Conservation (phyloP, 768 basidiomycete genomes). For the Lactifluus subvellereus region DNA sequence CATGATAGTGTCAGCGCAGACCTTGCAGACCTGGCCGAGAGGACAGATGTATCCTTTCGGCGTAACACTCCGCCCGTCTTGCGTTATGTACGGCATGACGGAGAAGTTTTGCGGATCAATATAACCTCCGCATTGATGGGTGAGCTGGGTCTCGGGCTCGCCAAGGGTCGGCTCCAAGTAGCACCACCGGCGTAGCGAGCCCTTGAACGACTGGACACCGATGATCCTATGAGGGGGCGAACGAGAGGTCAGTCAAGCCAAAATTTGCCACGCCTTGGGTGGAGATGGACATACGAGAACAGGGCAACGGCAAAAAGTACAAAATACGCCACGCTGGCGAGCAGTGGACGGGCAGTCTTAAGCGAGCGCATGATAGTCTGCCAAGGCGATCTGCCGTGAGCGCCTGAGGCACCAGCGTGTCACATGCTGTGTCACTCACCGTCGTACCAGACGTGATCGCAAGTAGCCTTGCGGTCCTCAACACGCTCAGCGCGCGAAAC, state of each 20-base stretch:
- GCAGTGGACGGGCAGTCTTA: slow-evolving; percentile 84
- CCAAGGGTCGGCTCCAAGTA: slow-evolving; percentile 50
- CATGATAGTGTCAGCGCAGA: slow-evolving; percentile 28
- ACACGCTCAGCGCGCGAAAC: slow-evolving; percentile 83
- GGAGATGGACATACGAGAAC: slow-evolving; percentile 62
- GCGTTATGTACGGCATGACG: slow-evolving; percentile 38
- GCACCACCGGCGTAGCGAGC: slow-evolving; percentile 68
- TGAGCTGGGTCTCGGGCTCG: slow-evolving; percentile 41
- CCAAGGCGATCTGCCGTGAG: background rate
- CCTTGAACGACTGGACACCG: slow-evolving; percentile 91
- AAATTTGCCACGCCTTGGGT: background rate
- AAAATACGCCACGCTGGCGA: slow-evolving; percentile 86
- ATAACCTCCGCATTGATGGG: slow-evolving; percentile 75
- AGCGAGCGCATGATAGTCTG: slow-evolving; percentile 87
- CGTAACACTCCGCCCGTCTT: slow-evolving; percentile 34
- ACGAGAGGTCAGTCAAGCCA: background rate
- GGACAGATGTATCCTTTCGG: slow-evolving; percentile 90
- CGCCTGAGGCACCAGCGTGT: background rate
- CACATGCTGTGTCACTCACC: slow-evolving; percentile 39
- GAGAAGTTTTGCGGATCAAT: slow-evolving; percentile 55
- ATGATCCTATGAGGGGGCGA: slow-evolving; percentile 53
- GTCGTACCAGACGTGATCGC: slow-evolving; percentile 90
- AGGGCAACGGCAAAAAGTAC: slow-evolving; percentile 84
- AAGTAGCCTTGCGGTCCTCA: slow-evolving; percentile 75
- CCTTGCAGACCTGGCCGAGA: slow-evolving; percentile 75